phyloP scores from a whole-genome alignment of 805 yeast species.

The Candida endomychidarum region DNA sequence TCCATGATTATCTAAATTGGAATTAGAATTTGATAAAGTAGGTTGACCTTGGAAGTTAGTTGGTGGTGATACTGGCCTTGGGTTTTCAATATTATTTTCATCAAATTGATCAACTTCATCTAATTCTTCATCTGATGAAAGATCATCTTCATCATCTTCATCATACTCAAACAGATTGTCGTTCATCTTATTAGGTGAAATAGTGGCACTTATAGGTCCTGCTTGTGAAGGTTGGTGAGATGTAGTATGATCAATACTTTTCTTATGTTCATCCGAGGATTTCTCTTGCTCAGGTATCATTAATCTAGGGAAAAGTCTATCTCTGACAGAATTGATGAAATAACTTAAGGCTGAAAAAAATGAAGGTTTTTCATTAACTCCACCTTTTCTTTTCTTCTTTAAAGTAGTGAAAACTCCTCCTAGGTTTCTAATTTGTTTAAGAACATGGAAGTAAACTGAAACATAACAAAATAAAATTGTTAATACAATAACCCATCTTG shows the following conservation, averaged over 20 bases:
- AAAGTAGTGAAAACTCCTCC: constrained; percentile 45
- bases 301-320: constrained; percentile 27
- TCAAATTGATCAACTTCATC: constrained; percentile 23
- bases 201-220: constrained; percentile 5
- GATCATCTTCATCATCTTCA: constrained; percentile 29
- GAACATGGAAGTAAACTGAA: constrained; percentile 71
- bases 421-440: constrained; percentile 56
- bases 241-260: neutral
- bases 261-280: neutral
- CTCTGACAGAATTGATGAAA: constrained; percentile 24
- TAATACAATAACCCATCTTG: constrained; percentile 67
- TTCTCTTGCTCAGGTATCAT: constrained; percentile 25
- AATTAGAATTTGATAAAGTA: neutral
- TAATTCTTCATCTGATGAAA: constrained; percentile 18
- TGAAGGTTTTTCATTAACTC: constrained; percentile 26
- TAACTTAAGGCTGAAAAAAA: constrained; percentile 34
- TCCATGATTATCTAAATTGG: constrained; percentile 8
- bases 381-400: constrained; percentile 18
- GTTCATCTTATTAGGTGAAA: neutral
- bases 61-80: neutral
- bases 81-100: constrained; percentile 11
- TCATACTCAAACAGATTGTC: constrained; percentile 16
- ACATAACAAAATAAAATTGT: constrained; percentile 64
- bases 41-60: constrained; percentile 2
- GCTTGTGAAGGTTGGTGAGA: neutral